Percentiles rank a stretch among this genome's conserved stretches.
These are phyloP conservation scores for Tribonema minus DNA, from an alignment of 108 stramenopile species.

Conservation along the genomic window DNA sequence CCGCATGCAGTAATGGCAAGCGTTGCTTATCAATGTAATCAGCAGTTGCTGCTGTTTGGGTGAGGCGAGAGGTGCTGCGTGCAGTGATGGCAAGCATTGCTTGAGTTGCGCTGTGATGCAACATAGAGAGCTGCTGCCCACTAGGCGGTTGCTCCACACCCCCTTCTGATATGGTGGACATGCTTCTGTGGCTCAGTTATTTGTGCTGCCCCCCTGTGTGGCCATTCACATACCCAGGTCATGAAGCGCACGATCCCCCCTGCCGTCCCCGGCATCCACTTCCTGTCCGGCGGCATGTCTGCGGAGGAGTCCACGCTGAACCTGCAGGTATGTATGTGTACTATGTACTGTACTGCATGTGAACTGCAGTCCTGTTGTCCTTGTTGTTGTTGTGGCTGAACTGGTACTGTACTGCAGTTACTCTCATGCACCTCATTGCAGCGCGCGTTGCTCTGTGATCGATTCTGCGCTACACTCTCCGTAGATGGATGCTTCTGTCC, in stretches of 20 bases:
- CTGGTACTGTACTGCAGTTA: no score
- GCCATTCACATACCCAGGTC: conserved; percentile 22
- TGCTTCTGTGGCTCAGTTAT: neutral
- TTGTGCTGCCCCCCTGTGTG: neutral
- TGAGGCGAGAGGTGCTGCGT: no score
- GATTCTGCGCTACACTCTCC: neutral
- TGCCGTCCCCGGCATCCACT: conserved; percentile 74
- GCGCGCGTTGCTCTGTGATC: neutral
- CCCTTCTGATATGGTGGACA: no score
- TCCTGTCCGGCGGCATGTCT: conserved; percentile 74
- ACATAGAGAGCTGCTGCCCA: no score
- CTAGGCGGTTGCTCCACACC: no score
- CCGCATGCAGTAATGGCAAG: no score
- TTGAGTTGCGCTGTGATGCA: no score
- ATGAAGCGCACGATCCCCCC: conserved; percentile 74
- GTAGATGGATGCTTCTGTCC: neutral
- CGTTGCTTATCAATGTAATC: no score
- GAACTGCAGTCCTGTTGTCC: no score
- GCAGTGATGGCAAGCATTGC: no score
- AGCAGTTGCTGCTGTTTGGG: no score
- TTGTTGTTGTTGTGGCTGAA: no score
- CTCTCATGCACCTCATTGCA: neutral
- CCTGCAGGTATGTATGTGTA: conserved; percentile 41
- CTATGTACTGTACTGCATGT: neutral
- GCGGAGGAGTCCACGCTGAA: conserved; percentile 70